Evolutionary conservation across 2,329 filamentous ascomycete species (phyloP).

Genomic region (Trichophyton rubrum): DNA sequence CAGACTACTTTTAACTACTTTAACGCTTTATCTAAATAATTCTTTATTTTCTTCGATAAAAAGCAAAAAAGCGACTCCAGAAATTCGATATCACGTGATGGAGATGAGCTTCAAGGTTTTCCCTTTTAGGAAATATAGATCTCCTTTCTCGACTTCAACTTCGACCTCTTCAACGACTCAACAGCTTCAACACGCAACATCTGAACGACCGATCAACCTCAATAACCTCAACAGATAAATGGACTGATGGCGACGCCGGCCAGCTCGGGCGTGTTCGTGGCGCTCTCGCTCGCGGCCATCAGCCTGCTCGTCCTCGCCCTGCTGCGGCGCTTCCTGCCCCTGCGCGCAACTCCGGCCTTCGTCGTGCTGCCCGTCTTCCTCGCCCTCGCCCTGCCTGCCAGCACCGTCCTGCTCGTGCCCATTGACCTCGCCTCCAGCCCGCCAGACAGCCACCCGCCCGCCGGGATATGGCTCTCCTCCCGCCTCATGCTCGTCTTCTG

Average conservation of each 20-base stretch:
- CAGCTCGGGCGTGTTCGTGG: slow-evolving; percentile 67
- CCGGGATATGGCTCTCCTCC: slow-evolving; percentile 78
- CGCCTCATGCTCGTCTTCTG: slow-evolving; percentile 72
- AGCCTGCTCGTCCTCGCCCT: slow-evolving; percentile 69
- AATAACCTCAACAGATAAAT: background rate
- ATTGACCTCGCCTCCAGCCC: slow-evolving; percentile 89
- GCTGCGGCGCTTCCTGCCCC: slow-evolving; percentile 75
- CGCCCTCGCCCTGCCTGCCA: slow-evolving; percentile 82
- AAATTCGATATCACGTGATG: background rate
- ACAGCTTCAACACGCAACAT: too few relatives aligned
- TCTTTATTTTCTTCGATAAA: background rate
- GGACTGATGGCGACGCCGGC: slow-evolving; percentile 38
- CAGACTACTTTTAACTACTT: too few relatives aligned
- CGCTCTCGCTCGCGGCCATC: slow-evolving; percentile 59
- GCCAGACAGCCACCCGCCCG: slow-evolving; percentile 55
- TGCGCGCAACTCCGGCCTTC: slow-evolving; percentile 82
- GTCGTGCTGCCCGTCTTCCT: slow-evolving; percentile 88
- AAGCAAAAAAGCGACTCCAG: background rate
- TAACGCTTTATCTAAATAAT: too few relatives aligned
- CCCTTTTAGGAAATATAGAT: background rate
- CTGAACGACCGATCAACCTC: too few relatives aligned
- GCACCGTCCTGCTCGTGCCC: slow-evolving; percentile 81
- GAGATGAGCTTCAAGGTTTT: background rate
- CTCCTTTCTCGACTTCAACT: background rate
- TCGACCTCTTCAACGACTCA: background rate